Percentiles rank a stretch among this genome's conserved stretches.
Evolutionary conservation across 495 filamentous ascomycete genomes (phyloP).

Genomic region (Bacidia rubella): DNA sequence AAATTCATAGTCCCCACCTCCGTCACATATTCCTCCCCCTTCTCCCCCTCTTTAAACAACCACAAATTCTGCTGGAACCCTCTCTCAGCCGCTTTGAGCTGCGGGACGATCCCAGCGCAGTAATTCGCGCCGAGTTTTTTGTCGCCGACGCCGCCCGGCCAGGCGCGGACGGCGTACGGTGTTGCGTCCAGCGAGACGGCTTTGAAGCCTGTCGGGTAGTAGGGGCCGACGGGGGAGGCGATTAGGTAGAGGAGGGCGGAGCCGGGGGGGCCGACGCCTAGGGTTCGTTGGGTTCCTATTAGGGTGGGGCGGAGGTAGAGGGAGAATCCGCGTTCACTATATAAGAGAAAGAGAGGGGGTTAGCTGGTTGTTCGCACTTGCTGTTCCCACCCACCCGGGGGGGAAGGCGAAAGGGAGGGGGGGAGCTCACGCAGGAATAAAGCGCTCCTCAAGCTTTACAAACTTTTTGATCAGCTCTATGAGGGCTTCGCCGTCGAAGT

Average conservation of each 20-base stretch:
- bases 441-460: slow-evolving; percentile 65
- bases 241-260: slow-evolving; percentile 88
- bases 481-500: slow-evolving; percentile 54
- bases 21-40: slow-evolving; percentile 83
- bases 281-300: slow-evolving; percentile 88
- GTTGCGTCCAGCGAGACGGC: slow-evolving; percentile 88
- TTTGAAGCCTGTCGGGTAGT: slow-evolving; percentile 97
- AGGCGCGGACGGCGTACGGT: slow-evolving; percentile 87
- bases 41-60: slow-evolving; percentile 89
- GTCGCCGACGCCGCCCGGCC: slow-evolving; percentile 93
- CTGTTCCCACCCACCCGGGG: too few relatives aligned
- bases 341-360: neutral
- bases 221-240: slow-evolving; percentile 91
- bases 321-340: slow-evolving; percentile 62
- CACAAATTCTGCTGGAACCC: slow-evolving; percentile 98
- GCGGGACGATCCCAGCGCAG: slow-evolving; percentile 87
- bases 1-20: slow-evolving; percentile 99
- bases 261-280: slow-evolving; percentile 82
- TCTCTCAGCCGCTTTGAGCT: slow-evolving; percentile 72
- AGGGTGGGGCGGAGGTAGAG: slow-evolving; percentile 91
- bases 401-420: neutral
- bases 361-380: too few relatives aligned
- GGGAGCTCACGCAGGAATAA: slow-evolving; percentile 57
- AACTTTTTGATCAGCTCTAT: slow-evolving; percentile 70
- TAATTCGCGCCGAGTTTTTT: slow-evolving; percentile 98